A percentile compares a stretch with the other conserved stretches of the same genome.
These are phyloP conservation scores for Solanum megistacrolobum DNA, from an alignment of 257 asterid genomes.

Conservation along the genomic window DNA sequence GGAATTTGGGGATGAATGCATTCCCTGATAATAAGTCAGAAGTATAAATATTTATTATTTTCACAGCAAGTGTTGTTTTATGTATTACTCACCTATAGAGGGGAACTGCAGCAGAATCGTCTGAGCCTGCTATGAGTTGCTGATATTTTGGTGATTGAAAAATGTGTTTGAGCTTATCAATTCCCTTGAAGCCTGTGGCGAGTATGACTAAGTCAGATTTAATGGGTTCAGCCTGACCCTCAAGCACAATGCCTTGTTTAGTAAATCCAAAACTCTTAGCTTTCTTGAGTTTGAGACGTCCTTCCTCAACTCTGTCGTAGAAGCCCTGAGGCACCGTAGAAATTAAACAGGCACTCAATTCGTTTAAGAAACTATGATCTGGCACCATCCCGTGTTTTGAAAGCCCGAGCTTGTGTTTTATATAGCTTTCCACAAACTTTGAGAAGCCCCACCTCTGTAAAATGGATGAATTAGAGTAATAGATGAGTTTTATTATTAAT, in stretches of 20 bases:
- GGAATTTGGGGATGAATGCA: not conserved
- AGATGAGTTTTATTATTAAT: no score
- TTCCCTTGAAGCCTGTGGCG: conserved; percentile 40
- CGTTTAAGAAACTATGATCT: conserved; percentile 29
- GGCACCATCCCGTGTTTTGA: conserved; percentile 31
- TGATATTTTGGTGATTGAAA: conserved; percentile 19
- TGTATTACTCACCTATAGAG: conserved; percentile 24
- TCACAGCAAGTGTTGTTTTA: not conserved
- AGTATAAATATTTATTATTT: not conserved
- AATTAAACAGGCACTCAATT: conserved; percentile 18
- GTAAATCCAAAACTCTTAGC: conserved; percentile 20
- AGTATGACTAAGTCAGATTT: conserved; percentile 30
- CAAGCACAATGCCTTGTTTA: conserved; percentile 24
- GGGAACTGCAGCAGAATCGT: conserved; percentile 10
- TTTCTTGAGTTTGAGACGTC: conserved; percentile 35
- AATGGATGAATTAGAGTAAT: no score
- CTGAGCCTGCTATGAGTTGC: conserved; percentile 13
- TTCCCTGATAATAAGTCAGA: not conserved
- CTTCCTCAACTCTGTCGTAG: conserved; percentile 36
- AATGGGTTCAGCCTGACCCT: conserved; percentile 10
- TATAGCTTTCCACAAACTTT: conserved; percentile 26
- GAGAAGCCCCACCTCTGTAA: conserved; percentile 40
- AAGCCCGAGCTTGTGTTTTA: conserved; percentile 22
- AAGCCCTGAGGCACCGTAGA: conserved; percentile 34
- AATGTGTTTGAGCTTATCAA: conserved; percentile 23